phyloP scores from a whole-genome alignment of 2,329 filamentous ascomycete species.

The Alternaria tenuissima region DNA sequence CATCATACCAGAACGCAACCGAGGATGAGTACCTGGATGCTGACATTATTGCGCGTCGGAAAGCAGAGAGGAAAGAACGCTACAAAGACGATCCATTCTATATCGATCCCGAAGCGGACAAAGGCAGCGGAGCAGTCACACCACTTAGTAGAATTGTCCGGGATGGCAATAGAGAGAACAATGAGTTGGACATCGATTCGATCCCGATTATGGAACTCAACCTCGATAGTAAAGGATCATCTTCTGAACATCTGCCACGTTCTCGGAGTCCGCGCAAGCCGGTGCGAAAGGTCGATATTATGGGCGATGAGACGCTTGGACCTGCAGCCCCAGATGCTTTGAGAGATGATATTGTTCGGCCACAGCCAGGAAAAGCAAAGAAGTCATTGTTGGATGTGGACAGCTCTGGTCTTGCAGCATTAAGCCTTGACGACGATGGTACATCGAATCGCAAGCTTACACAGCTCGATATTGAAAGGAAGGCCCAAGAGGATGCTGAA shows the following conservation, averaged over 20 bases:
- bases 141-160: conserved; percentile 78
- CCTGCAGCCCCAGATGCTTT: conserved; percentile 42
- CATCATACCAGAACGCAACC: conserved; percentile 57
- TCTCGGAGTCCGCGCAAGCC: conserved; percentile 43
- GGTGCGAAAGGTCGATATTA: conserved; percentile 54
- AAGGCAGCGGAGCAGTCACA: conserved; percentile 70
- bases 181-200: conserved; percentile 86
- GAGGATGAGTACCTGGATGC: conserved; percentile 69
- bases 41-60: conserved; percentile 76
- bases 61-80: conserved; percentile 78
- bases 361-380: conserved; percentile 53
- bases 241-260: conserved; percentile 29
- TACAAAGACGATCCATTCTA: conserved; percentile 97
- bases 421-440: conserved; percentile 67
- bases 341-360: conserved; percentile 43
- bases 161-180: conserved; percentile 70
- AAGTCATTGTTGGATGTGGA: conserved; percentile 83
- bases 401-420: conserved; percentile 78
- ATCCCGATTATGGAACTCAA: conserved; percentile 96
- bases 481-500: conserved; percentile 81
- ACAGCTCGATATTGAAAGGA: conserved; percentile 68
- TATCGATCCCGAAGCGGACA: conserved; percentile 65
- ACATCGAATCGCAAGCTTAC: conserved; percentile 34
- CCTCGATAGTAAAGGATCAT: conserved; percentile 60
- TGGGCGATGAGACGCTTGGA: conserved; percentile 58